Percentiles rank a stretch among this genome's conserved stretches.
phyloP scores from a whole-genome alignment of 2,329 filamentous ascomycete genomes.

The Cladosporium austrohemisphaericum region DNA sequence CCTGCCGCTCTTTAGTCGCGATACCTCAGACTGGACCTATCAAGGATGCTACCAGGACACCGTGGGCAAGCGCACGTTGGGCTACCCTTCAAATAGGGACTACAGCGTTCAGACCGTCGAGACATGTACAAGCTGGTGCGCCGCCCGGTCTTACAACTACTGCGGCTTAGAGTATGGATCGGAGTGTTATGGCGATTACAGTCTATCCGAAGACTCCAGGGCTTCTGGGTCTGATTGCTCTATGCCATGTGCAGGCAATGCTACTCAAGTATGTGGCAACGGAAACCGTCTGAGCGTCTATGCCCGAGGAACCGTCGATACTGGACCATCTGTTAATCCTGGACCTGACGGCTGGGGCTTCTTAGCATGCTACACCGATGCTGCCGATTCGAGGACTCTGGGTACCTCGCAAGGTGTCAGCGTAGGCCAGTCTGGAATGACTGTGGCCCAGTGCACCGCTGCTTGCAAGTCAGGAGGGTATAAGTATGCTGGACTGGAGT shows the following conservation, averaged over 20 bases:
- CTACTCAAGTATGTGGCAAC: conserved; percentile 18
- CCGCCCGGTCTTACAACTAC: conserved; percentile 26
- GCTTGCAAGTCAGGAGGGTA: conserved; percentile 50
- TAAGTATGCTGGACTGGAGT: conserved; percentile 56
- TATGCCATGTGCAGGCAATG: conserved; percentile 18
- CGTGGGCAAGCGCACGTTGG: conserved; percentile 22
- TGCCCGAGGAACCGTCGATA: conserved; percentile 7
- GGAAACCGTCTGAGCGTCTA: conserved; percentile 18
- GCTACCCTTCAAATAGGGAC: conserved; percentile 16
- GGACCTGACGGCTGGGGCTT: conserved; percentile 3
- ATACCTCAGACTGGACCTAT: conserved; percentile 18
- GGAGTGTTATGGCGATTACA: conserved; percentile 32
- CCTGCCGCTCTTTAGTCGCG: not conserved
- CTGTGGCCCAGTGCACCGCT: conserved; percentile 51
- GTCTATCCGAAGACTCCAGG: conserved; percentile 13
- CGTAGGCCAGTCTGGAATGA: conserved; percentile 43
- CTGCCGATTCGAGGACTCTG: not conserved
- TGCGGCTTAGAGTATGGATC: conserved; percentile 32
- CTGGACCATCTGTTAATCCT: conserved; percentile 16
- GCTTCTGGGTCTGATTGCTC: conserved; percentile 21
- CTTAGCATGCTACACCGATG: not conserved
- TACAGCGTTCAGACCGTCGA: conserved; percentile 27
- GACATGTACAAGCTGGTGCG: conserved; percentile 29
- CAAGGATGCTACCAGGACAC: conserved; percentile 30
- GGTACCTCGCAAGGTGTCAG: conserved; percentile 20